Conservation (phyloP, 352 stramenopile genomes). For the Phytophthora kernoviae region DNA sequence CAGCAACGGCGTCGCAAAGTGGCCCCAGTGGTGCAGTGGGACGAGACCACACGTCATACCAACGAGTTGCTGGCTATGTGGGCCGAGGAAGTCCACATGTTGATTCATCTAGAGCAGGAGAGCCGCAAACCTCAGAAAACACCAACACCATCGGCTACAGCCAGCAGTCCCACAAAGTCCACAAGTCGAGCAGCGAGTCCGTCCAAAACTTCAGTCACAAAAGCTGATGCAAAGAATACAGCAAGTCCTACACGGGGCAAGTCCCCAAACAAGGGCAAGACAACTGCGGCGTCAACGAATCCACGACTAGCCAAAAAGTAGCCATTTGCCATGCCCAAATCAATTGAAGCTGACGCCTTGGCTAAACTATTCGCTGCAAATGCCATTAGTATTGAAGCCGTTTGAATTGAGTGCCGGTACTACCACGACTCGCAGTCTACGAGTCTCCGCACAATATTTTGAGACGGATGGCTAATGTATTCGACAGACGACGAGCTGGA, state of each 20-base stretch:
- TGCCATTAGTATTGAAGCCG: too few relatives aligned
- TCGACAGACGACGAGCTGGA: too few relatives aligned
- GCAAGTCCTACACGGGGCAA: conserved; percentile 17
- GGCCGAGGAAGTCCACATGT: conserved; percentile 61
- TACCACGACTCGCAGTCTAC: too few relatives aligned
- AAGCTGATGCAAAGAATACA: conserved; percentile 3
- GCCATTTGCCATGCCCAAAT: too few relatives aligned
- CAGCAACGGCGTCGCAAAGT: conserved; percentile 38
- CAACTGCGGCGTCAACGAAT: conserved; percentile 14
- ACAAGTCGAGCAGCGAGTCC: conserved; percentile 17
- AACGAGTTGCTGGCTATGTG: conserved; percentile 72
- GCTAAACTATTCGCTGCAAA: too few relatives aligned
- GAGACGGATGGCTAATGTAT: too few relatives aligned
- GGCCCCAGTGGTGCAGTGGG: conserved; percentile 52
- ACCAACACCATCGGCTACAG: background rate
- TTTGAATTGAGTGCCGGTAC: too few relatives aligned
- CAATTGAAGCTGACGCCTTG: conserved; percentile 24
- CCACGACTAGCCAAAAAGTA: conserved; percentile 23
- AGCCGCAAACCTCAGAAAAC: conserved; percentile 62
- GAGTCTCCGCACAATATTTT: too few relatives aligned
- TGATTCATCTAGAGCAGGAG: conserved; percentile 60
- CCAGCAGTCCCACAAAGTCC: conserved; percentile 8
- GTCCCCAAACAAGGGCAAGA: conserved; percentile 14
- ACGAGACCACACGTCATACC: conserved; percentile 45
- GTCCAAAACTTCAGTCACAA: conserved; percentile 4